These are phyloP conservation scores for Marasmius tenuissimus DNA, from an alignment of 1,284 basidiomycete species.

Conservation along the genomic window DNA sequence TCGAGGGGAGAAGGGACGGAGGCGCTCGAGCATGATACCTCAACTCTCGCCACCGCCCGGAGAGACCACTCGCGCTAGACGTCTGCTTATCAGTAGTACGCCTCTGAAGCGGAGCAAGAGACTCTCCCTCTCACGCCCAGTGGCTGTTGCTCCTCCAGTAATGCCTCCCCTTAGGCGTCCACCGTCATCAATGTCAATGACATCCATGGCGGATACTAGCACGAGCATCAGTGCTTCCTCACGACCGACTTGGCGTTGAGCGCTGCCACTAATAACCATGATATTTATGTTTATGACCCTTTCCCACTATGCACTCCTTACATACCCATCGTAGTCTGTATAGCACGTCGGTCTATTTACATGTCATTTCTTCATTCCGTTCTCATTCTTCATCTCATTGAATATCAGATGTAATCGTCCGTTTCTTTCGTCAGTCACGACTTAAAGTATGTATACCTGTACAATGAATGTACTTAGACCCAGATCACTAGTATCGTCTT, in stretches of 20 bases:
- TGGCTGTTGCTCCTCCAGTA: neutral
- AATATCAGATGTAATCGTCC: neutral
- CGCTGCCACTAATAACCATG: neutral
- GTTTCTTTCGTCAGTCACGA: neutral
- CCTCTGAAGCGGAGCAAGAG: slow-evolving; percentile 67
- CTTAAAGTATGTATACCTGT: neutral
- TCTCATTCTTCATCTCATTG: neutral
- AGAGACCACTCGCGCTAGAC: slow-evolving; percentile 33
- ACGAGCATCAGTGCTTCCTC: neutral
- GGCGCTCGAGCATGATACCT: slow-evolving; percentile 77
- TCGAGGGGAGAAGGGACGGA: slow-evolving; percentile 65
- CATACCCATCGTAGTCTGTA: neutral
- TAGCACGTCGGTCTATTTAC: neutral
- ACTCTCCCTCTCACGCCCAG: slow-evolving; percentile 46
- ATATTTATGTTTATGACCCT: neutral
- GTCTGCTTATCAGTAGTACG: slow-evolving; percentile 44
- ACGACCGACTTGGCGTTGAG: slow-evolving; percentile 1
- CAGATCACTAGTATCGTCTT: neutral
- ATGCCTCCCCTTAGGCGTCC: neutral
- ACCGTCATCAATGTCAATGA: neutral
- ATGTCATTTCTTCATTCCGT: neutral
- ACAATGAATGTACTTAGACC: neutral
- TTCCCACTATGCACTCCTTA: neutral
- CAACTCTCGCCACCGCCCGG: slow-evolving; percentile 49
- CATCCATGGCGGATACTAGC: neutral